Evolutionary conservation across 2,329 filamentous ascomycete genomes (phyloP).

Genomic region (Botrytis aclada): DNA sequence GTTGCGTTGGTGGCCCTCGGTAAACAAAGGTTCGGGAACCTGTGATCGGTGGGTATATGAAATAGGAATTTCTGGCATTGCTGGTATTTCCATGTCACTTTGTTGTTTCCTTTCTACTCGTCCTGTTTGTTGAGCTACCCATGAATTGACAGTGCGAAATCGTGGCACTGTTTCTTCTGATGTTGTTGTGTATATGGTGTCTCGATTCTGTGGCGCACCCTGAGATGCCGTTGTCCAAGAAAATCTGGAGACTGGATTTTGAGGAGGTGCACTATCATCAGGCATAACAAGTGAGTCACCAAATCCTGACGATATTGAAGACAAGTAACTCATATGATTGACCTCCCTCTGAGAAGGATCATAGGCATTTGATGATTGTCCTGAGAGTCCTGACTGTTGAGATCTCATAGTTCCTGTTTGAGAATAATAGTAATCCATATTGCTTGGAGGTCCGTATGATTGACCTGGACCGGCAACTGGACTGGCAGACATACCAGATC

Average conservation of each 20-base stretch:
- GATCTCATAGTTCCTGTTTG: conserved; percentile 13
- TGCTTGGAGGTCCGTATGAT: background rate
- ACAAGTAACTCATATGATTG: conserved; percentile 44
- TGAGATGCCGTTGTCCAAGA: conserved; percentile 33
- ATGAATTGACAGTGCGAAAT: conserved; percentile 58
- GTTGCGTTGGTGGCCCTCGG: conserved; percentile 30
- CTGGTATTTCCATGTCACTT: conserved; percentile 36
- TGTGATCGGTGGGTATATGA: conserved; percentile 4
- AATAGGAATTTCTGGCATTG: conserved; percentile 32
- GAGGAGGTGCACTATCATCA: conserved; percentile 36
- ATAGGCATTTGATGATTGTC: conserved; percentile 28
- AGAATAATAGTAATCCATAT: conserved; percentile 13
- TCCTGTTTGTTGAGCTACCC: conserved; percentile 63
- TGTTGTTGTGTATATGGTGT: conserved; percentile 36
- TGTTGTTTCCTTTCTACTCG: conserved; percentile 49
- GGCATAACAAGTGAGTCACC: conserved; percentile 53
- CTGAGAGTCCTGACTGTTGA: conserved; percentile 6
- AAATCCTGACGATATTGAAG: conserved; percentile 62
- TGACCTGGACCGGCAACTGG: conserved; percentile 8
- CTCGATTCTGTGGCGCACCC: conserved; percentile 29
- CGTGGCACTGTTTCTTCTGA: conserved; percentile 43
- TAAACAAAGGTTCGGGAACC: conserved; percentile 21
- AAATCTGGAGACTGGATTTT: conserved; percentile 27
- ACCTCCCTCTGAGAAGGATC: conserved; percentile 28
- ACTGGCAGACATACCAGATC: background rate